Evolutionary conservation across 495 filamentous ascomycete species (phyloP).

Genomic region (Tuber brumale): DNA sequence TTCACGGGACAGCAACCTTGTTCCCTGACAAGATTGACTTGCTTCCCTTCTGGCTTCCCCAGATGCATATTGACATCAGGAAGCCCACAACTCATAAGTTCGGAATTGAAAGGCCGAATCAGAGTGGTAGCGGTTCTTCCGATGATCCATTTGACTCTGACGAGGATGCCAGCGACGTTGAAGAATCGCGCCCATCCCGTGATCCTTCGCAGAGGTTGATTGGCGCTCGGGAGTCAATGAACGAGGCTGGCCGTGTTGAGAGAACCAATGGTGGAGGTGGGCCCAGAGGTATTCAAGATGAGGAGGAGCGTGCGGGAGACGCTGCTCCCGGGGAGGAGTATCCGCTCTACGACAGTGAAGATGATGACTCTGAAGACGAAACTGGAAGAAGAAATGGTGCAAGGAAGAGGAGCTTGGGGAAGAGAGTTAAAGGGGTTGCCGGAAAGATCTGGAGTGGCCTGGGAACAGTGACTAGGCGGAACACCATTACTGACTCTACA

Average conservation of each 20-base stretch:
- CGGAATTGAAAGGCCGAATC: slow-evolving; percentile 73
- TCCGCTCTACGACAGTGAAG: slow-evolving; percentile 86
- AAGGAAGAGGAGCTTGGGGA: slow-evolving; percentile 66
- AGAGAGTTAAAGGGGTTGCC: slow-evolving; percentile 64
- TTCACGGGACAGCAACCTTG: slow-evolving; percentile 81
- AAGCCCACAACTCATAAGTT: slow-evolving; percentile 81
- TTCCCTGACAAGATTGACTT: slow-evolving; percentile 84
- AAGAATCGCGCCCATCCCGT: slow-evolving; percentile 7
- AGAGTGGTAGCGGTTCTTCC: slow-evolving; percentile 66
- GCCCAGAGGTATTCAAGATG: slow-evolving; percentile 49
- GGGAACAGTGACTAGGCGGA: slow-evolving; percentile 20
- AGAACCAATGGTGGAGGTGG: slow-evolving; percentile 25
- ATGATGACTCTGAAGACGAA: slow-evolving; percentile 52
- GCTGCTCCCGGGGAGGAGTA: slow-evolving; percentile 63
- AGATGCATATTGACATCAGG: slow-evolving; percentile 97
- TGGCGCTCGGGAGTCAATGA: slow-evolving; percentile 21
- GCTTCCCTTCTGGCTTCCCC: slow-evolving; percentile 93
- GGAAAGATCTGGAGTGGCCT: slow-evolving; percentile 49
- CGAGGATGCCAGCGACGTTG: slow-evolving; percentile 44
- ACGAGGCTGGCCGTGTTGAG: slow-evolving; percentile 32
- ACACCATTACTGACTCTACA: background rate
- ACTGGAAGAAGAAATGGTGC: slow-evolving; percentile 15
- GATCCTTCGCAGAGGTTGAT: slow-evolving; percentile 17
- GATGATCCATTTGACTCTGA: slow-evolving; percentile 62
- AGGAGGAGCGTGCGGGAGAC: slow-evolving; percentile 63